A percentile compares a stretch with the other conserved stretches of the same genome.
phyloP scores from a whole-genome alignment of 2,329 filamentous ascomycete species.

The Neopestalotiopsis sp. region DNA sequence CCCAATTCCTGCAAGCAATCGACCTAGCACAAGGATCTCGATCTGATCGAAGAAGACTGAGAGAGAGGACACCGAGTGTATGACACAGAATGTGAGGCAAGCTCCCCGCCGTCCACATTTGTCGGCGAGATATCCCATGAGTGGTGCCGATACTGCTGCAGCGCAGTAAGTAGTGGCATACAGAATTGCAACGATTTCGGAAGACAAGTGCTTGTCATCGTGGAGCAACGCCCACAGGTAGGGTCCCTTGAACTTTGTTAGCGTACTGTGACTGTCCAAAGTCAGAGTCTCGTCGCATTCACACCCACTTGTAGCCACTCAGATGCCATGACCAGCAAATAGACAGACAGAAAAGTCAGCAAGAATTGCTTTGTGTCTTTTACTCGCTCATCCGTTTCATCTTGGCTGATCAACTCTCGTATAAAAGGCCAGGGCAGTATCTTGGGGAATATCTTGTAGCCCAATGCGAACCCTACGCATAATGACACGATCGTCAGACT shows the following conservation, averaged over 20 bases:
- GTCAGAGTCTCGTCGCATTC: too few species aligned
- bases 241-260: slow-evolving; percentile 27
- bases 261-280: not conserved
- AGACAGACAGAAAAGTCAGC: slow-evolving; percentile 41
- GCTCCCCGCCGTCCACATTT: slow-evolving; percentile 55
- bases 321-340: slow-evolving; percentile 54
- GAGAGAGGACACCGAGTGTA: slow-evolving; percentile 58
- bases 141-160: slow-evolving; percentile 48
- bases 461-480: slow-evolving; percentile 26
- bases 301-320: slow-evolving; percentile 55
- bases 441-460: slow-evolving; percentile 24
- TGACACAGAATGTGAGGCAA: slow-evolving; percentile 60
- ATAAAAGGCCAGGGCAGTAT: slow-evolving; percentile 22
- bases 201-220: slow-evolving; percentile 35
- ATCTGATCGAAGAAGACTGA: slow-evolving; percentile 46
- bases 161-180: slow-evolving; percentile 52
- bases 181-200: slow-evolving; percentile 42
- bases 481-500: slow-evolving; percentile 29
- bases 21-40: slow-evolving; percentile 54
- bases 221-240: slow-evolving; percentile 39
- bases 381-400: slow-evolving; percentile 13
- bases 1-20: slow-evolving; percentile 59
- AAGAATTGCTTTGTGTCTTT: slow-evolving; percentile 28
- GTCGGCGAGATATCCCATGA: slow-evolving; percentile 55
- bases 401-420: slow-evolving; percentile 14